Evolutionary conservation across 2,329 filamentous ascomycete species (phyloP), one percentile per base, ranked within the genome.

Genomic region (Colletotrichum endophyticum): DNA sequence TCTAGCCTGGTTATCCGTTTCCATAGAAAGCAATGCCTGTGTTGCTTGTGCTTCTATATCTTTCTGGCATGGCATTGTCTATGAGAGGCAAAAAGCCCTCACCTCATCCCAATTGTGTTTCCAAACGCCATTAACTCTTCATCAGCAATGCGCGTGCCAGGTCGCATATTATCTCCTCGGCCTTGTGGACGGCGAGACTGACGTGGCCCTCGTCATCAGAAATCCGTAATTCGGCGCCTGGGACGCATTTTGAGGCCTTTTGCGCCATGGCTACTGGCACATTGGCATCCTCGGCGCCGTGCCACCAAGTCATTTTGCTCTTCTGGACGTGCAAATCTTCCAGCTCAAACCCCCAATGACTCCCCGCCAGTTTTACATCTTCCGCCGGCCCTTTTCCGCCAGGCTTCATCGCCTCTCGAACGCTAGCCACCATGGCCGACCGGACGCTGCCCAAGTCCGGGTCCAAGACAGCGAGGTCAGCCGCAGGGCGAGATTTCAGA

Each of bases 231-330:
- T 73, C 44, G 13, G 22, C 39, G 13, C 25, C 57, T 2, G 39
- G 57, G 6, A 36, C 49, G 13, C 11, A 11, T 25, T 57, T n/a
- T 13, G 32, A 28, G 11, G 70, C 70, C 61, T 66, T 34, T 32
- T 62, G 19, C 9, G 25, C 71, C 80, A 83, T 81, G 25, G 71
- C 73, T 12, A 84, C 79, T 2, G 84, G 84, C 2, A 81, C 80
- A 53, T 85, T 83, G 13, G 28, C 69, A 34, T 85, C 84, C 22
- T 80, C 76, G 2, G 73, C 77, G 2, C 84, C 84, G 66, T 86
- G 83, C 82, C 84, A 85, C 8, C 83, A 81, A 27, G 78, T 72
- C 39, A 86, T 70, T 22, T 44, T 25, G 9, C 39, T 53, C 7
- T 76, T 72, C 9, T 79, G 77, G 57, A 78, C 82, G 8, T 75